Conservation (phyloP, 2,329 filamentous ascomycete species). For the Colletotrichum truncatum region DNA sequence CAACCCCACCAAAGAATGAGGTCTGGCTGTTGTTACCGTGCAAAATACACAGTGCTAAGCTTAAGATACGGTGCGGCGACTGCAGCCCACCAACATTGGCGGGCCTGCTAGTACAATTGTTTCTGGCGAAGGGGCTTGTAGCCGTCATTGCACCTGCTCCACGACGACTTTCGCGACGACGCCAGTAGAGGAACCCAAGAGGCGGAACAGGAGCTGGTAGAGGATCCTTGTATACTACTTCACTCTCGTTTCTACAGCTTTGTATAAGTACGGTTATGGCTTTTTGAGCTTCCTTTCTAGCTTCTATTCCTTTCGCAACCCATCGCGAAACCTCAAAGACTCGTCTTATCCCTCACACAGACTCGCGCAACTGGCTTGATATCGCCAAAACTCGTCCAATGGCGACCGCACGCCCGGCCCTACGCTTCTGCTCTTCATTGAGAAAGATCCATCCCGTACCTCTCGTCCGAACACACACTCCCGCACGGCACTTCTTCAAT, state of each 20-base stretch:
- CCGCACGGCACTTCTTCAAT: slow-evolving; percentile 30
- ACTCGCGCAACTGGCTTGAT: too few relatives aligned
- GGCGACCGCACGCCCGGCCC: slow-evolving; percentile 5
- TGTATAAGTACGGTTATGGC: neutral
- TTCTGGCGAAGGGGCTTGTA: neutral
- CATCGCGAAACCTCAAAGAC: neutral
- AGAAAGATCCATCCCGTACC: neutral
- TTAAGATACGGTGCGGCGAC: neutral
- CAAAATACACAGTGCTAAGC: neutral
- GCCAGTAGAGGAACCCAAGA: neutral
- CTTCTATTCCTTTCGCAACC: neutral
- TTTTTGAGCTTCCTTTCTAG: neutral
- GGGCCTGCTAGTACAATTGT: slow-evolving; percentile 11
- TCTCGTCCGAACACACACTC: neutral
- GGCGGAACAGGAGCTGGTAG: neutral
- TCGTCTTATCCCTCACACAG: too few relatives aligned
- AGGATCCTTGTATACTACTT: neutral
- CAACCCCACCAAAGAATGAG: slow-evolving; percentile 20
- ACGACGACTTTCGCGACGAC: neutral
- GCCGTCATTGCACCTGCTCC: slow-evolving; percentile 12
- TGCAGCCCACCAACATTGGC: slow-evolving; percentile 15
- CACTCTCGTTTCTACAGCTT: neutral
- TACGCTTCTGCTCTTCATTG: slow-evolving; percentile 4
- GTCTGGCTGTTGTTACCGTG: neutral
- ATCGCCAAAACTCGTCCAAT: slow-evolving; percentile 7